Percentiles rank a stretch among this genome's conserved stretches.
Evolutionary conservation across 2,329 filamentous ascomycete species (phyloP).

Genomic region (Herpotrichia juniperi): DNA sequence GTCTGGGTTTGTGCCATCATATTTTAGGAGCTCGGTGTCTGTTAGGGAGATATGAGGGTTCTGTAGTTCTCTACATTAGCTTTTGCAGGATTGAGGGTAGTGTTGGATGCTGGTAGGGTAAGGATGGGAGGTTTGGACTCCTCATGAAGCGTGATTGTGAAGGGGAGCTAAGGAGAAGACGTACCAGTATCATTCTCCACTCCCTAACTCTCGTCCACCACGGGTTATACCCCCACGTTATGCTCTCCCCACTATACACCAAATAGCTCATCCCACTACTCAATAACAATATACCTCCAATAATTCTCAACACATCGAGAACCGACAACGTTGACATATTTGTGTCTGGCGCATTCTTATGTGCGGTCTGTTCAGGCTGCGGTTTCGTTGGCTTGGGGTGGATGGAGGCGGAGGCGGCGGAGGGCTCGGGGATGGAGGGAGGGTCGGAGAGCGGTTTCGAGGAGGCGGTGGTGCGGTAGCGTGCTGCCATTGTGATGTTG

Average conservation of each 20-base stretch:
- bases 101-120: no score
- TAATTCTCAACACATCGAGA: conserved; percentile 71
- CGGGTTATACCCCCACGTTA: conserved; percentile 47
- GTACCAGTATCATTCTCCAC: conserved; percentile 40
- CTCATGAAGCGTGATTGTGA: neutral
- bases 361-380: neutral
- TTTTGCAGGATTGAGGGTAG: neutral
- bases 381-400: neutral
- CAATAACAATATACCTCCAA: conserved; percentile 69
- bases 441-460: neutral
- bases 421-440: neutral
- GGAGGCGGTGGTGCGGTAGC: conserved; percentile 16
- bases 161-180: conserved; percentile 8
- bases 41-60: conserved; percentile 72
- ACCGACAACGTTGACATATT: conserved; percentile 23
- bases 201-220: conserved; percentile 46
- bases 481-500: conserved; percentile 12
- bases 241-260: conserved; percentile 68
- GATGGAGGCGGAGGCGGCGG: neutral
- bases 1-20: conserved; percentile 76
- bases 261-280: conserved; percentile 77
- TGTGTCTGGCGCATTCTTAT: conserved; percentile 7
- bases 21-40: conserved; percentile 72
- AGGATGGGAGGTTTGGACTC: neutral
- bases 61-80: conserved; percentile 30